Base-by-base conservation (phyloP, 495 filamentous ascomycete genomes). In the Penicillium daleae region DNA sequence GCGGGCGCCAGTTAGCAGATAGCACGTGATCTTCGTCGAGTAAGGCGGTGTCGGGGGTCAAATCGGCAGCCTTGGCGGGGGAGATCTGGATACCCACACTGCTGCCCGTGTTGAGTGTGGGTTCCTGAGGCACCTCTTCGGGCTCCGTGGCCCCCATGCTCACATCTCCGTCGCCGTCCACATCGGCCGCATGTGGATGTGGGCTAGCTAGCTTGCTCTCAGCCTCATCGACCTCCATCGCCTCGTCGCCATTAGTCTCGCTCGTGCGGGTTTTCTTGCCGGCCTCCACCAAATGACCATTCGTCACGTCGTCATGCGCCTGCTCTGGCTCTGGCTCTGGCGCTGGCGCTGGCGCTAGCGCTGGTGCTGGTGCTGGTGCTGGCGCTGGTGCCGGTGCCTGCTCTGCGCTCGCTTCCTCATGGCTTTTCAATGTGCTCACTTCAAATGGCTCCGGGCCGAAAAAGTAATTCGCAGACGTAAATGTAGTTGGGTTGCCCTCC, bases 1-100 rank as follows among this genome's bases (percentile, higher is more conserved):
- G 77, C 54, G 92, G 92, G 68, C 90, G 91, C 90, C 91, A 96
- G 74, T 87, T 80, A 76, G 87, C 85, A 56, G 85, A 84, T 64
- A 91, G 83, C 80, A 93, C 79, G 68, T 88, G 81, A 69, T 85
- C 83, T 57, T 87, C 85, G 60, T 82, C 68, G 56, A 93, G 77
- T 62, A 90, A 84, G 62, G 81, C 83, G 61, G 90, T 92, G 71
- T 87, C 79, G 58, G 83, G 80, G 55, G 82, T 82, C 62, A 93
- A 83, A 70, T 92, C 90, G 66, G 88, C 82, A 37, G 76, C 73
- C 72, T 81, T 81, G 78, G 80, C 75, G 73, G 80, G 76, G 61
- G 72, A 71, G 69, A 77, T 78, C 77, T 92, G 90, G 52, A 90
- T 89, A 72, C 87, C 89, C 67, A 87, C 80, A 69, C 89, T 90